Evolutionary conservation across 176 grass and related monocot species (phyloP).

Genomic region (Hordeum marinum): DNA sequence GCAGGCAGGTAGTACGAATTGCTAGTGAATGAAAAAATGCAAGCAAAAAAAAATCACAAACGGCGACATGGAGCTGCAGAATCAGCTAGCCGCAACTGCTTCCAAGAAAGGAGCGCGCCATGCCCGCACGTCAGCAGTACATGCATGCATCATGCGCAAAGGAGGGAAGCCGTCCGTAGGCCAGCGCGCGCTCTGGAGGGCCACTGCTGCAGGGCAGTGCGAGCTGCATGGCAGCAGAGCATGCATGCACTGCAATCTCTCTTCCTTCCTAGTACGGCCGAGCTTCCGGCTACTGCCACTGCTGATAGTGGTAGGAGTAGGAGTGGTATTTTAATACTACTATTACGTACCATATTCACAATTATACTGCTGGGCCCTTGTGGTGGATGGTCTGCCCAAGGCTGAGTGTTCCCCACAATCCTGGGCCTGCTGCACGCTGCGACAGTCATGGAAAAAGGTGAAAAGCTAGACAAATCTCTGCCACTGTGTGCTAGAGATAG

Average conservation of each 20-base stretch:
- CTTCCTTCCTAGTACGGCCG: background rate
- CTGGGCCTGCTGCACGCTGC: slow-evolving; percentile 20
- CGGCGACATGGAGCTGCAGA: background rate
- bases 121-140: background rate
- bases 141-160: background rate
- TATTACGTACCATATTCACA: no score
- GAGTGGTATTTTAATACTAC: background rate
- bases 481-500: background rate
- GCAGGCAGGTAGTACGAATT: background rate
- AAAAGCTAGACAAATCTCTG: background rate
- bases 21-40: background rate
- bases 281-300: background rate
- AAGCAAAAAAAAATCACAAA: background rate
- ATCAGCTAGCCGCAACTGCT: background rate
- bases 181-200: background rate
- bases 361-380: background rate
- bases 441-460: background rate
- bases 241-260: background rate
- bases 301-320: background rate
- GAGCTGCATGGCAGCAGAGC: background rate
- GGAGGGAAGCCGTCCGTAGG: background rate
- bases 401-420: slow-evolving; percentile 28
- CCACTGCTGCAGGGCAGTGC: background rate
- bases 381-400: background rate
- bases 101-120: background rate